Conservation (phyloP, 352 stramenopile genomes). For the Albugo candida region DNA sequence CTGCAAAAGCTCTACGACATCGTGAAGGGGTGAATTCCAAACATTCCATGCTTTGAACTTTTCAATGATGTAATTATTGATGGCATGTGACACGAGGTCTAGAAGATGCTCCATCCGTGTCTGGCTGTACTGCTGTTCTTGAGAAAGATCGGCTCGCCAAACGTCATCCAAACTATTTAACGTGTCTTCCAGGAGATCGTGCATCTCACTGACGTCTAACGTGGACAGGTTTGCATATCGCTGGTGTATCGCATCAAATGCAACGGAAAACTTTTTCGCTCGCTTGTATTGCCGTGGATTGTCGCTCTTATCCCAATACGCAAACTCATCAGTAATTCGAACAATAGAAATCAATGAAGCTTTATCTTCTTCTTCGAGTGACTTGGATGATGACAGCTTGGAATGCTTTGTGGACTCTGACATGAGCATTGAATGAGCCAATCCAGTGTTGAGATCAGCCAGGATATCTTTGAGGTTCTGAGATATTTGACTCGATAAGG, state of each 20-base stretch:
- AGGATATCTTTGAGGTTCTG: constrained; percentile 69
- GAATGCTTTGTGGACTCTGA: background rate
- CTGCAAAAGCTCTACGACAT: constrained; percentile 33
- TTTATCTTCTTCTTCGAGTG: constrained; percentile 11
- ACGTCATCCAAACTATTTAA: constrained; percentile 78
- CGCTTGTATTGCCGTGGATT: constrained; percentile 31
- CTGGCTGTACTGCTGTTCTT: constrained; percentile 62
- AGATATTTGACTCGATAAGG: constrained; percentile 15
- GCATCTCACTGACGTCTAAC: constrained; percentile 57
- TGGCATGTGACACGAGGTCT: constrained; percentile 45
- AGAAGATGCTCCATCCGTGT: constrained; percentile 76
- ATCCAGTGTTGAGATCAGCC: constrained; percentile 41
- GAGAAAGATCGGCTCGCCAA: constrained; percentile 56
- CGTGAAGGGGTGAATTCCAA: constrained; percentile 45
- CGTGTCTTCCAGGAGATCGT: constrained; percentile 71
- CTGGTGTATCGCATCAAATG: constrained; percentile 71
- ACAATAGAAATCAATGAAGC: constrained; percentile 54
- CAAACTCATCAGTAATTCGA: constrained; percentile 69
- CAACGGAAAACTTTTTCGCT: constrained; percentile 51
- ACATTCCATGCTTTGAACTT: constrained; percentile 20
- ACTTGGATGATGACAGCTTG: constrained; percentile 13
- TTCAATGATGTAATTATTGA: constrained; percentile 54
- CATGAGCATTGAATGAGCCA: constrained; percentile 17
- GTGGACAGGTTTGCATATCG: constrained; percentile 37
- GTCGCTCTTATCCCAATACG: constrained; percentile 65